Base-by-base conservation (phyloP, 495 filamentous ascomycete genomes). In the Penicillium tannophilum region DNA sequence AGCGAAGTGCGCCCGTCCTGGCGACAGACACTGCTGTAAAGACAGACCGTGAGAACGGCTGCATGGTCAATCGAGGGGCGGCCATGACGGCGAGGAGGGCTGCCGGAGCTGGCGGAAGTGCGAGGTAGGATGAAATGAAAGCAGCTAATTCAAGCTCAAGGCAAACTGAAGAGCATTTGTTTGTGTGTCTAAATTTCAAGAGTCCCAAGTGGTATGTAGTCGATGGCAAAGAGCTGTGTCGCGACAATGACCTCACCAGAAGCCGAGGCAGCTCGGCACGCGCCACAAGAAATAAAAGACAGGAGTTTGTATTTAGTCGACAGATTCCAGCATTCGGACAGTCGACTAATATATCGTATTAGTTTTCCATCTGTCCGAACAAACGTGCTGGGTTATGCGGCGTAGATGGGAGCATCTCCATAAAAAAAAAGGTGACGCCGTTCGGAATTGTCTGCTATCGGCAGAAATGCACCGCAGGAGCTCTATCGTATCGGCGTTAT, bases 341-440 rank as follows among this genome's bases (percentile, higher is more conserved):
- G 11, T 9, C 11, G 16, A 10, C 43, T 45, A n/a, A 24, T 49
- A 50, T 44, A 45, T 35, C 26, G 19, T 36, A 23, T 35, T 8
- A 28, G 16, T 35, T 36, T 11, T 63, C 61, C 63, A 50, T 61
- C 54, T 54, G 65, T 58, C 58, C 58, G 49, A 31, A 51, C 33
- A 46, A 41, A 55, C 57, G 74, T 75, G 65, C 72, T 78, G 72
- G 68, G 68, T 69, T 76, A 74, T 78, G 67, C 75, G 33, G 75
- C 75, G 75, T 78, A 78, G 71, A 54, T 60, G 47, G 54, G 66
- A 76, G 72, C 64, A 72, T 77, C 63, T 48, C 63, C 42, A 36
- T 24, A 42, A 36, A 54, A 60, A 59, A 66, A 55, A 60, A 61
- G 24, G 14, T 53, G 59, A 61, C n/a, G 60, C 20, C 39, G 52